Conservation (phyloP, 2,329 filamentous ascomycete species). For the Tolypocladium cylindrosporum region DNA sequence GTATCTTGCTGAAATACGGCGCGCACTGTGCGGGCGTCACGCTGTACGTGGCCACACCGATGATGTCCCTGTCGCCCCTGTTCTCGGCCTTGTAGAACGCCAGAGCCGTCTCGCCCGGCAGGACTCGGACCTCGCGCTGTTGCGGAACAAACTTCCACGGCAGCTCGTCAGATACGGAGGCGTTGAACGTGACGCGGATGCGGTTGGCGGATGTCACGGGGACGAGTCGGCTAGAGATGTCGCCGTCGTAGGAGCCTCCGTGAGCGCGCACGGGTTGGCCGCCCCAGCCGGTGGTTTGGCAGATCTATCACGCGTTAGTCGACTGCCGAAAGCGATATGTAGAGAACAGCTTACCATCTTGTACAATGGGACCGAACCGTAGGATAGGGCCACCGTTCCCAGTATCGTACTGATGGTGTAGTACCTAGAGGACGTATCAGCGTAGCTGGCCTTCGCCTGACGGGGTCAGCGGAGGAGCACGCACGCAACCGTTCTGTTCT, state of each 20-base stretch:
- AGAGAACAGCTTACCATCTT: conserved; percentile 56
- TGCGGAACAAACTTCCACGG: conserved; percentile 97
- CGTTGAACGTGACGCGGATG: conserved; percentile 91
- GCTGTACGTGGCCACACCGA: conserved; percentile 94
- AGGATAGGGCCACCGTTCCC: conserved; percentile 69
- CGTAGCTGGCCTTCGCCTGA: not conserved
- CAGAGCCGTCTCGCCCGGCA: conserved; percentile 91
- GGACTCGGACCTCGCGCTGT: conserved; percentile 88
- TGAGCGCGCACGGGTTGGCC: conserved; percentile 85
- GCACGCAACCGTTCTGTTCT: conserved; percentile 52
- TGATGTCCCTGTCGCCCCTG: conserved; percentile 81
- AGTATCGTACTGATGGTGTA: conserved; percentile 71
- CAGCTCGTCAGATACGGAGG: conserved; percentile 86
- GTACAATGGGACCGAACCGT: conserved; percentile 77
- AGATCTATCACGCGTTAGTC: conserved; percentile 40
- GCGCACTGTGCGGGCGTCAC: conserved; percentile 94
- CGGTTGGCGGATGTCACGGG: conserved; percentile 75
- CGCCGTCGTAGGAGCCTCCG: conserved; percentile 39
- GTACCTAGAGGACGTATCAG: conserved; percentile 37
- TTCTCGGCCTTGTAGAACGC: conserved; percentile 98
- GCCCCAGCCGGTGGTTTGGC: conserved; percentile 81
- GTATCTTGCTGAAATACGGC: conserved; percentile 98
- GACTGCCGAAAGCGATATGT: not conserved
- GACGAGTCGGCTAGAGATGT: conserved; percentile 66
- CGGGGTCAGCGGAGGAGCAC: conserved; percentile 3